Percentiles rank a stretch among this genome's conserved stretches.
These are phyloP conservation scores for Microsporum canis DNA, from an alignment of 2,329 filamentous ascomycete genomes.

Conservation along the genomic window DNA sequence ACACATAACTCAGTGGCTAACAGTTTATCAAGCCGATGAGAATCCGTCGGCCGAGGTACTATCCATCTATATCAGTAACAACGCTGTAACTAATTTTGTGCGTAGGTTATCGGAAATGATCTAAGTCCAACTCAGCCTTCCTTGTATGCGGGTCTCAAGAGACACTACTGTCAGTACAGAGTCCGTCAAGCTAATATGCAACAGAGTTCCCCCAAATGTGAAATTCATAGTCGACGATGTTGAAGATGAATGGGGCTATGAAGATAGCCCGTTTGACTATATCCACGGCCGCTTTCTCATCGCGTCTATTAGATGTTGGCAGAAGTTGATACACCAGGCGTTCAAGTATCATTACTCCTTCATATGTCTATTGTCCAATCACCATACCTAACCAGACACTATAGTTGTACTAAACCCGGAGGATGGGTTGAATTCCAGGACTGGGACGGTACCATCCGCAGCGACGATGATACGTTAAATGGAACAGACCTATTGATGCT, in stretches of 20 bases:
- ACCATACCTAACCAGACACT: neutral
- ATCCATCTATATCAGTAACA: neutral
- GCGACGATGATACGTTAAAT: conserved; percentile 21
- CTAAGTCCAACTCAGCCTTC: conserved; percentile 17
- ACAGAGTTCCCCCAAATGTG: conserved; percentile 43
- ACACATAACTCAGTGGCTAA: neutral
- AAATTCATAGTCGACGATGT: conserved; percentile 48
- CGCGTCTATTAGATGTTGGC: conserved; percentile 48
- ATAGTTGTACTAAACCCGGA: conserved; percentile 25
- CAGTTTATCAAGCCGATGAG: conserved; percentile 16
- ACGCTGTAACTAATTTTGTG: neutral
- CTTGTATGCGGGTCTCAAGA: conserved; percentile 13
- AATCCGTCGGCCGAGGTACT: conserved; percentile 16
- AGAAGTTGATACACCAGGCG: conserved; percentile 23
- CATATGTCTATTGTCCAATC: neutral
- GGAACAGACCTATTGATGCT: conserved; percentile 5
- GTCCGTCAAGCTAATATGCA: neutral
- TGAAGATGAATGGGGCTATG: conserved; percentile 47
- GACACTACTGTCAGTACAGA: no score
- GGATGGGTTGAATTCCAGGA: conserved; percentile 35
- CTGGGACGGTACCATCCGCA: conserved; percentile 21
- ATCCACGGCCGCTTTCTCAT: conserved; percentile 49
- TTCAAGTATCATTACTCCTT: neutral
- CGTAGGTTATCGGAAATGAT: conserved; percentile 21
- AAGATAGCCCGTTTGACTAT: conserved; percentile 47